Conservation (phyloP, 2,329 filamentous ascomycete species). For the Phialocephala sp. region DNA sequence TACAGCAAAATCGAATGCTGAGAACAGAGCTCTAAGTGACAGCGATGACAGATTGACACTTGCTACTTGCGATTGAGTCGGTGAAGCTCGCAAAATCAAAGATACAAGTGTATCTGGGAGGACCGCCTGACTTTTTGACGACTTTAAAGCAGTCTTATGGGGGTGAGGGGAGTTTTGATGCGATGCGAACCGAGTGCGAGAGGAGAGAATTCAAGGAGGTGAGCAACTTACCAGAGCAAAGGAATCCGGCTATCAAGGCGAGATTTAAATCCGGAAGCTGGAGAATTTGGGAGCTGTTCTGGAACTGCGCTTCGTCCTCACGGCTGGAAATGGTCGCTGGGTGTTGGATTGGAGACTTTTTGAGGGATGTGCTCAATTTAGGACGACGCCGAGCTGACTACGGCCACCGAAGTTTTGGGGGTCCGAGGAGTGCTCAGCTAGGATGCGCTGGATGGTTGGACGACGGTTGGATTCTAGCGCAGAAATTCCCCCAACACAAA, state of each 20-base stretch:
- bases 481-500: conserved; percentile 10
- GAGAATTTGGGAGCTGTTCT: background rate
- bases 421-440: background rate
- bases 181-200: conserved; percentile 13
- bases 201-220: background rate
- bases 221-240: conserved; percentile 14
- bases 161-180: conserved; percentile 8
- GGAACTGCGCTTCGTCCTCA: background rate
- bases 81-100: background rate
- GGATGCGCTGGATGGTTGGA: background rate
- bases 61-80: conserved; percentile 12
- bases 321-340: background rate
- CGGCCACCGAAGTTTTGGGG: conserved; percentile 11
- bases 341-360: background rate
- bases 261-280: conserved; percentile 7
- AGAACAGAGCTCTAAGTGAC: conserved; percentile 9
- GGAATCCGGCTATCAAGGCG: conserved; percentile 5
- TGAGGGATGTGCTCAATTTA: conserved; percentile 11
- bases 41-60: conserved; percentile 4
- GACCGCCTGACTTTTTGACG: conserved; percentile 14
- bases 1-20: background rate
- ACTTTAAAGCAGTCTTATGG: conserved; percentile 6
- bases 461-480: conserved; percentile 5
- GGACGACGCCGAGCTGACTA: conserved; percentile 12
- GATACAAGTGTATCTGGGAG: conserved; percentile 5